These are phyloP conservation scores for Styphnolobium japonicum DNA, from an alignment of 306 rosid genomes.

Conservation along the genomic window DNA sequence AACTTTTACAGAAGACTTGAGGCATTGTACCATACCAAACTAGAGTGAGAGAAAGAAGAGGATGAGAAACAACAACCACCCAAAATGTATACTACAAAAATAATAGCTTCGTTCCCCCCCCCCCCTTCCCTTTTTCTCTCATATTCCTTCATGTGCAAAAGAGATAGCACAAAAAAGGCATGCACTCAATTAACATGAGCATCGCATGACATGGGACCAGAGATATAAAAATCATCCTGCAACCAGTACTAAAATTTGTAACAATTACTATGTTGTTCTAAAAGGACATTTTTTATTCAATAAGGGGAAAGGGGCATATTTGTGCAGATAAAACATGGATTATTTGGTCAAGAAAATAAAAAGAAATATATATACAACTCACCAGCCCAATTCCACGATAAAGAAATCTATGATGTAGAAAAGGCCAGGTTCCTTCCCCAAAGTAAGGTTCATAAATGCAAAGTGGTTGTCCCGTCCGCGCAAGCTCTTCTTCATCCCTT, in stretches of 20 bases:
- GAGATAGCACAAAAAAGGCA: not conserved
- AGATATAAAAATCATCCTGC: not conserved
- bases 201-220: not conserved
- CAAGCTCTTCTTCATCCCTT: conserved; percentile 94
- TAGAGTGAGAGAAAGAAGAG: not conserved
- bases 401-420: conserved; percentile 73
- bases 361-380: conserved; percentile 28
- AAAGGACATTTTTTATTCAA: not conserved
- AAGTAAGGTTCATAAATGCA: conserved; percentile 93
- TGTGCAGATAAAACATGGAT: not conserved
- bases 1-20: not conserved
- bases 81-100: not conserved
- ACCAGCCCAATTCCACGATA: conserved; percentile 95
- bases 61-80: not conserved
- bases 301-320: not conserved
- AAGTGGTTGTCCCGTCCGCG: conserved; percentile 88
- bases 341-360: not conserved
- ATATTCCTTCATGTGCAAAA: not conserved
- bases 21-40: not conserved
- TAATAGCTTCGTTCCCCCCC: too few relatives aligned
- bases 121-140: too few relatives aligned
- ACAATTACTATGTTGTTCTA: not conserved
- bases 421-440: conserved; percentile 97
- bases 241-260: not conserved
- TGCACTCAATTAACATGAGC: not conserved